A percentile compares a stretch with the other conserved stretches of the same genome.
Evolutionary conservation across 306 rosid genomes (phyloP).

Genomic region (Cucumis cinereus): DNA sequence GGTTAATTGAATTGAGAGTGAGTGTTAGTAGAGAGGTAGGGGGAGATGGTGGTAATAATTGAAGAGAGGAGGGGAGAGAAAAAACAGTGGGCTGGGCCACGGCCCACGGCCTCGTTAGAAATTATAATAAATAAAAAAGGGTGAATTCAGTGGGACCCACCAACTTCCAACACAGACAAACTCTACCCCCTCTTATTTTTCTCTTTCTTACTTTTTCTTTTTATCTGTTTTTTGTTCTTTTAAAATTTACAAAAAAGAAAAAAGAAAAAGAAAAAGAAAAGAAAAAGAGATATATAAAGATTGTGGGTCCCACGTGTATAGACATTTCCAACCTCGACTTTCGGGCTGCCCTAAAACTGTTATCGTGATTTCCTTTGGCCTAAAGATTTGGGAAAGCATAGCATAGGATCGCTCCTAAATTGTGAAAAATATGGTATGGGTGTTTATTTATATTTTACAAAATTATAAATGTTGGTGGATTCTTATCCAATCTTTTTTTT

Average conservation of each 20-base stretch:
- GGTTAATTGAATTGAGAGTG: background rate
- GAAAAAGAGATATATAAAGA: too few species aligned
- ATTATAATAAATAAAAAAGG: too few species aligned
- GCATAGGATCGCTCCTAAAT: too few species aligned
- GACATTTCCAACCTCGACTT: background rate
- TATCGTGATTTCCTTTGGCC: too few species aligned
- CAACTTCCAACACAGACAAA: background rate
- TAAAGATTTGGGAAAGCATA: too few species aligned
- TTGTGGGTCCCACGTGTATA: background rate
- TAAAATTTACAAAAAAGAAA: too few species aligned
- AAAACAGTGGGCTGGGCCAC: background rate
- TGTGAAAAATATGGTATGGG: too few species aligned
- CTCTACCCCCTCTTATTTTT: background rate
- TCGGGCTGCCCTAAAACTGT: background rate
- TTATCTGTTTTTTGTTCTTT: background rate
- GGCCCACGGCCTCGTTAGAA: conserved; percentile 5
- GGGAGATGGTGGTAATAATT: background rate
- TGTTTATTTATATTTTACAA: too few species aligned
- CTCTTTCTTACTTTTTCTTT: background rate
- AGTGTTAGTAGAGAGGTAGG: background rate
- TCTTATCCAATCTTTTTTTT: too few species aligned
- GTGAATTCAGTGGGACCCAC: background rate
- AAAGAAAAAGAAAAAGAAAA: too few species aligned
- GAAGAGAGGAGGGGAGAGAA: background rate
- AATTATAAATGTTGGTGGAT: too few species aligned